These are phyloP conservation scores for Boletus austroedulis DNA, from an alignment of 1,284 basidiomycete genomes.

Conservation along the genomic window DNA sequence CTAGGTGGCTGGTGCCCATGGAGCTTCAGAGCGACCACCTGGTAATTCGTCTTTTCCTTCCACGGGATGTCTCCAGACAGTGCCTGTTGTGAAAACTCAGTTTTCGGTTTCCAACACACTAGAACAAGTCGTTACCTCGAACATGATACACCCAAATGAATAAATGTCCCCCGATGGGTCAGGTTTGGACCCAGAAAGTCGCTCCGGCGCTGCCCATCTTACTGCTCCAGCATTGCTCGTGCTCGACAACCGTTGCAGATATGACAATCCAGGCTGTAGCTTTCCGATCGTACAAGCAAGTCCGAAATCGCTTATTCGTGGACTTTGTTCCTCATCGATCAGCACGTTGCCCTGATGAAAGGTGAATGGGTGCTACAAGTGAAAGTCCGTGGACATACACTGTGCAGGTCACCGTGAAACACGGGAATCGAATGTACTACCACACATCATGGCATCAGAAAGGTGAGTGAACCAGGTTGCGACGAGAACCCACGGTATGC, in stretches of 20 bases:
- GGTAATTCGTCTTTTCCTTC: too few species aligned
- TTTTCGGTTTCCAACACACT: too few species aligned
- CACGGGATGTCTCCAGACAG: too few species aligned
- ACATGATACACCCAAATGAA: slow-evolving; percentile 5
- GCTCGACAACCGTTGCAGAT: slow-evolving; percentile 1
- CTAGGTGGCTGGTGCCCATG: too few species aligned
- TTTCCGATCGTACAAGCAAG: background rate
- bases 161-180: slow-evolving; percentile 1
- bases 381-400: background rate
- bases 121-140: background rate
- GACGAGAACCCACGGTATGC: slow-evolving; percentile 2
- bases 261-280: background rate
- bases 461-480: background rate
- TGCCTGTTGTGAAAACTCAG: too few species aligned
- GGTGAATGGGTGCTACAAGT: background rate
- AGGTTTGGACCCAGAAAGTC: background rate
- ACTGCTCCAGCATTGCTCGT: background rate
- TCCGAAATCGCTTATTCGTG: slow-evolving; percentile 4
- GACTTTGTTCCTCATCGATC: background rate
- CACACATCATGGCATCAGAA: background rate
- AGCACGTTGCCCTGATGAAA: slow-evolving; percentile 5
- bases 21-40: too few species aligned
- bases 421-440: slow-evolving; percentile 9
- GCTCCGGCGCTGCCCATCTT: slow-evolving; percentile 8
- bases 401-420: slow-evolving; percentile 4